A percentile compares a stretch with the other conserved stretches of the same genome.
Evolutionary conservation across 768 basidiomycete genomes (phyloP).

Genomic region (Boletus rubroflammeus): DNA sequence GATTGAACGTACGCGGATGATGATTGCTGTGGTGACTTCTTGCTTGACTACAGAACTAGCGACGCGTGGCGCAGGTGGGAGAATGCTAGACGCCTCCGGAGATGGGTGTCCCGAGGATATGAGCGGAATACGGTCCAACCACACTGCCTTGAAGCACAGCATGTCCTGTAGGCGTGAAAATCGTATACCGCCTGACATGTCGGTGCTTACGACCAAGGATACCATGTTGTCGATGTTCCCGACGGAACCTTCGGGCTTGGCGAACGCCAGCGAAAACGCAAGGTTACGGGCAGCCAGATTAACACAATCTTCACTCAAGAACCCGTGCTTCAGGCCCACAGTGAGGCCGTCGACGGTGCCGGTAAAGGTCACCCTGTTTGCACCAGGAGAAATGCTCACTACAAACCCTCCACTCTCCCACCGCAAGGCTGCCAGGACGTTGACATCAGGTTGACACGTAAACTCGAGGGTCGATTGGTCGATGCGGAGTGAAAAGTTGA

Average conservation of each 20-base stretch:
- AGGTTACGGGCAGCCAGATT: conserved; percentile 80
- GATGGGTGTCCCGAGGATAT: conserved; percentile 44
- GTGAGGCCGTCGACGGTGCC: conserved; percentile 81
- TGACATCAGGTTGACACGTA: conserved; percentile 87
- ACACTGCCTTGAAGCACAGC: conserved; percentile 92
- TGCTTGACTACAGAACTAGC: conserved; percentile 27
- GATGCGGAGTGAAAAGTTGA: conserved; percentile 87
- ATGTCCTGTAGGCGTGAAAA: conserved; percentile 90
- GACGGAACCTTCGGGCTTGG: conserved; percentile 42
- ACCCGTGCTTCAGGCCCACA: conserved; percentile 78
- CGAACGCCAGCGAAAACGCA: conserved; percentile 68
- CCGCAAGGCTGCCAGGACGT: conserved; percentile 82
- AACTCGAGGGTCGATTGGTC: conserved; percentile 84
- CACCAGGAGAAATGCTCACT: conserved; percentile 70
- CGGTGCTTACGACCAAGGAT: conserved; percentile 80
- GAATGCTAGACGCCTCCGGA: conserved; percentile 19
- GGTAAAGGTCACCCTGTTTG: conserved; percentile 67
- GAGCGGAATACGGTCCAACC: conserved; percentile 83
- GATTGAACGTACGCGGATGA: conserved; percentile 71
- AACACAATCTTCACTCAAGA: conserved; percentile 78
- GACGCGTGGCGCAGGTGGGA: conserved; percentile 13
- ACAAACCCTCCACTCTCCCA: conserved; percentile 97
- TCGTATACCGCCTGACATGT: conserved; percentile 72
- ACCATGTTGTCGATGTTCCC: conserved; percentile 48
- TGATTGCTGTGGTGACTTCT: conserved; percentile 56